A percentile compares a stretch with the other conserved stretches of the same genome.
Evolutionary conservation across 768 basidiomycete genomes (phyloP).

Genomic region (Boletus sp.): DNA sequence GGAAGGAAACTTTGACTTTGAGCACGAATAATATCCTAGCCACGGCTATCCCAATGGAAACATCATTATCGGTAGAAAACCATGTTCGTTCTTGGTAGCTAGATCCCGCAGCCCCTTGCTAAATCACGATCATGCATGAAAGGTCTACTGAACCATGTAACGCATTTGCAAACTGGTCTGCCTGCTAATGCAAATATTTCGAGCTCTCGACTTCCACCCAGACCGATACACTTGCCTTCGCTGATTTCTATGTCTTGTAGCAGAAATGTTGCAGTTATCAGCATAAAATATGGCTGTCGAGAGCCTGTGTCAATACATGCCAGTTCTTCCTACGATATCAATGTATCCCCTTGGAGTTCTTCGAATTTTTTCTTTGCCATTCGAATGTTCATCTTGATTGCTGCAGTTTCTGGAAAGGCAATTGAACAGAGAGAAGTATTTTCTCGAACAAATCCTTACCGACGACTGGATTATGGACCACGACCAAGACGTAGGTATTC

Average conservation of each 20-base stretch:
- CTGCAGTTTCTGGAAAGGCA: slow-evolving; percentile 71
- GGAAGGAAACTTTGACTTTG: neutral
- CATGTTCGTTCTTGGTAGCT: neutral
- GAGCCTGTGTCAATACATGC: neutral
- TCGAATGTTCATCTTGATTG: slow-evolving; percentile 83
- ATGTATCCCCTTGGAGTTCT: slow-evolving; percentile 77
- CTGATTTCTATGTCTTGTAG: neutral
- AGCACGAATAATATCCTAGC: slow-evolving; percentile 11
- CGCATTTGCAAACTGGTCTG: neutral
- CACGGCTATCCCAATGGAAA: slow-evolving; percentile 8
- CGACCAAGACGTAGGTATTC: slow-evolving; percentile 90
- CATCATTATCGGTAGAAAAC: neutral
- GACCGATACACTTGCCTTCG: neutral
- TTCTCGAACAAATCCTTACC: slow-evolving; percentile 45
- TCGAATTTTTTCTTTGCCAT: slow-evolving; percentile 87
- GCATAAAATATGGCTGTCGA: neutral
- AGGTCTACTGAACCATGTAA: neutral
- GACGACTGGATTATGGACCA: slow-evolving; percentile 86
- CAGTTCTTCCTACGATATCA: slow-evolving; percentile 28
- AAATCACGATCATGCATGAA: neutral
- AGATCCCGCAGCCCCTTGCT: neutral
- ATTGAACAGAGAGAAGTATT: neutral
- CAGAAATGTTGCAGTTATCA: neutral
- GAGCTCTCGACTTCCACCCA: neutral
- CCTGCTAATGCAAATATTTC: neutral